Evolutionary conservation across 768 basidiomycete genomes (phyloP), one percentile per base, ranked within the genome.

Genomic region (Termitomyces sp.): DNA sequence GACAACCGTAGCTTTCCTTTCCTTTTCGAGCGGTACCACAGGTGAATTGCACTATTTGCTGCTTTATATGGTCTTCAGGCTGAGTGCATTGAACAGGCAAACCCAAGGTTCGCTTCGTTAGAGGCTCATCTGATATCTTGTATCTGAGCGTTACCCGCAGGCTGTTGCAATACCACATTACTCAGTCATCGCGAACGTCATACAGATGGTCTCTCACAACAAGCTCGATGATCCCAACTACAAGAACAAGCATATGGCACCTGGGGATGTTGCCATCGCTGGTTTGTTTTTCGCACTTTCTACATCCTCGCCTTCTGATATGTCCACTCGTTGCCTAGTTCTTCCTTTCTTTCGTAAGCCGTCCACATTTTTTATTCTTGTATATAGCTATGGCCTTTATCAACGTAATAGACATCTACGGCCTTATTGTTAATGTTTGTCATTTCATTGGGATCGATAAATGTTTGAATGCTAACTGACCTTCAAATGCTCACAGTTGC

Each of bases 21-120:
- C 79, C 52, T 87, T 90, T 62, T 90, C 88, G 1, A 89, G 87
- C 59, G 88, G 88, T 8, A 90, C 88, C 23, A 90, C 89, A 16
- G 87, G 87, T 67, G 73, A 64, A 75, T 69, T 32, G 68, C 69
- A 7, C 2, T 23, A 21, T 1, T 14, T 7, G 16, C 6, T 23
- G 37, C 1, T 27, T 10, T 40, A 10, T 11, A 16, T 47, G 17
- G n/a, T 32, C n/a, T 37, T 7, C 44, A 32, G 31, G 21, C 27
- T 52, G 19, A 51, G 12, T 21, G 38, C 3, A 17, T 38, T 5
- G 31, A 17, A 11, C 34, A 74, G 73, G 72, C 50, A 72, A 70
- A 61, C 73, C 75, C 44, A 75, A 78, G 69, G 77, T 74, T 32
- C 34, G 38, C 51, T 50, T 29, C 4, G 9, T 25, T 27, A 4